phyloP scores from a whole-genome alignment of 371 early-diverging fungal species.

The Catenaria anguillulae region DNA sequence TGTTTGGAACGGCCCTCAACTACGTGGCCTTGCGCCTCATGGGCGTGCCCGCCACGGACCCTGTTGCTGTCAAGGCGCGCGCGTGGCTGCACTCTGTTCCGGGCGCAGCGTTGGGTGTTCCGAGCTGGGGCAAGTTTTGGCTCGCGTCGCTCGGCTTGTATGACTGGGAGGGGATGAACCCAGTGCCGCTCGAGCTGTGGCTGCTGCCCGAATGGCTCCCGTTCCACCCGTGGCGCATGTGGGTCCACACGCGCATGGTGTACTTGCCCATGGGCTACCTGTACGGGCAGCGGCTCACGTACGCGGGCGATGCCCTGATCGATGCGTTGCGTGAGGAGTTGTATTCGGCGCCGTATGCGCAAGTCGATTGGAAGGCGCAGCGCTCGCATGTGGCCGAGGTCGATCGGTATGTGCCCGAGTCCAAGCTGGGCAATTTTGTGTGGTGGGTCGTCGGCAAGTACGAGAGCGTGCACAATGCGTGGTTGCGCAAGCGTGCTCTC shows the following conservation, averaged over 20 bases:
- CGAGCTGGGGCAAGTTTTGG: constrained; percentile 98
- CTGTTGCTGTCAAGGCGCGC: constrained; percentile 71
- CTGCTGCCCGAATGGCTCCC: constrained; percentile 71
- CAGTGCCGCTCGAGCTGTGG: constrained; percentile 90
- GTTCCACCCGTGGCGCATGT: constrained; percentile 78
- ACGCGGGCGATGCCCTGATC: constrained; percentile 44
- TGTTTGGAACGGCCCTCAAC: constrained; percentile 87
- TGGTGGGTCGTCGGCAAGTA: constrained; percentile 19
- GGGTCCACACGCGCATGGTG: constrained; percentile 80
- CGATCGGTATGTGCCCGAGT: constrained; percentile 77
- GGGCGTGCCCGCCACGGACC: constrained; percentile 73
- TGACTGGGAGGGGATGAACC: constrained; percentile 90
- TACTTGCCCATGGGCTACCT: constrained; percentile 89
- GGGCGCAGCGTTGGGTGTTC: constrained; percentile 68
- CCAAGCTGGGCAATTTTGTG: constrained; percentile 57
- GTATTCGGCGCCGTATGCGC: constrained; percentile 63
- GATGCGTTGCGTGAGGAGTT: constrained; percentile 64
- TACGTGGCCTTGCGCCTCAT: constrained; percentile 80
- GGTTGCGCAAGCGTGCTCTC: constrained; percentile 53
- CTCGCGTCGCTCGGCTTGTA: constrained; percentile 74
- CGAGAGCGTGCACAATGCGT: constrained; percentile 20
- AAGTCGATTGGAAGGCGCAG: constrained; percentile 64
- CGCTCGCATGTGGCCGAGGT: constrained; percentile 64
- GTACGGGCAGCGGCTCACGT: constrained; percentile 52
- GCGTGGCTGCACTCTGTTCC: constrained; percentile 44